Conservation (phyloP, 1,284 basidiomycete species). For the Cystobasidium pallidum region DNA sequence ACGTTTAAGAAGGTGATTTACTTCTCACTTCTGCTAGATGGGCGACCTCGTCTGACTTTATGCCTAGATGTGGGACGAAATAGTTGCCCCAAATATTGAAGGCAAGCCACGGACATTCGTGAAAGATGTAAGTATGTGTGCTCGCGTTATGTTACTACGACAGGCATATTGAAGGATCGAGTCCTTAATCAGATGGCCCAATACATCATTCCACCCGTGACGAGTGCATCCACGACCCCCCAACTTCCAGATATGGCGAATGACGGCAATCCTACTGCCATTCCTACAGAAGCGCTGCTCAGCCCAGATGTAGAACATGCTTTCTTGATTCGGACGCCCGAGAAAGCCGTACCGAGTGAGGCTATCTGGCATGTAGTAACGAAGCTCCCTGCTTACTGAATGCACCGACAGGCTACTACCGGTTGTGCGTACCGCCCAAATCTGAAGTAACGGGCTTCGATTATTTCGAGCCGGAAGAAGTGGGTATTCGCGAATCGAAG, state of each 20-base stretch:
- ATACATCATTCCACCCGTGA: slow-evolving; percentile 48
- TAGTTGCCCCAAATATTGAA: slow-evolving; percentile 41
- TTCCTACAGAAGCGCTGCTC: slow-evolving; percentile 71
- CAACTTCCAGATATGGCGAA: slow-evolving; percentile 11
- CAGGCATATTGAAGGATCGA: no score
- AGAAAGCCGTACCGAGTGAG: slow-evolving; percentile 54
- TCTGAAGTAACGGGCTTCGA: slow-evolving; percentile 51
- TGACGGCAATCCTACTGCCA: slow-evolving; percentile 49
- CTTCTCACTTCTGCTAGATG: neutral
- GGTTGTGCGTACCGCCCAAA: slow-evolving; percentile 50
- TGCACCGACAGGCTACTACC: slow-evolving; percentile 45
- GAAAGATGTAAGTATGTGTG: slow-evolving; percentile 44
- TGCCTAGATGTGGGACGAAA: slow-evolving; percentile 47
- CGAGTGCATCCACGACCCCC: slow-evolving; percentile 30
- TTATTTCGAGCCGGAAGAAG: slow-evolving; percentile 50
- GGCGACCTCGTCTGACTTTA: neutral
- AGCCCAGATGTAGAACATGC: slow-evolving; percentile 77
- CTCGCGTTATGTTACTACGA: neutral
- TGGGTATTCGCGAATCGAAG: slow-evolving; percentile 50
- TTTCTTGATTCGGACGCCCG: slow-evolving; percentile 68
- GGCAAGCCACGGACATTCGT: slow-evolving; percentile 46
- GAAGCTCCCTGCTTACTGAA: no score
- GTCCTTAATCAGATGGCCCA: slow-evolving; percentile 49
- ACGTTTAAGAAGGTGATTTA: slow-evolving; percentile 48
- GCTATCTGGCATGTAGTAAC: neutral